Evolutionary conservation across 495 filamentous ascomycete species (phyloP).

Genomic region (Annulohypoxylon stygium): DNA sequence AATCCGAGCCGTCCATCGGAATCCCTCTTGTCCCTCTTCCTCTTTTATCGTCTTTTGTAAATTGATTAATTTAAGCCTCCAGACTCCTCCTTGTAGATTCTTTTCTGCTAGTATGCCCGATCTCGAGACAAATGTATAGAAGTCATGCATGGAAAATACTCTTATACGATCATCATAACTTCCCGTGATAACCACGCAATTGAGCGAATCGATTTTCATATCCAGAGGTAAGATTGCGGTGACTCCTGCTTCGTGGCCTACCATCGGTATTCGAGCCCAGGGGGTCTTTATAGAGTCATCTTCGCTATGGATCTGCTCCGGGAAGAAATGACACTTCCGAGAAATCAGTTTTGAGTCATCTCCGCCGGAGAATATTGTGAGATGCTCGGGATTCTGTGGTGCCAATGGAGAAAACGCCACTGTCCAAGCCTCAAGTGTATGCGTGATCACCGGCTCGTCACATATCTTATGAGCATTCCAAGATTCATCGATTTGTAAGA

Average conservation of each 20-base stretch:
- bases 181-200: constrained; percentile 79
- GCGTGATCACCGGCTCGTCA: constrained; percentile 53
- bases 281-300: constrained; percentile 52
- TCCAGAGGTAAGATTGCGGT: constrained; percentile 83
- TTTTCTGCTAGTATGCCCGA: constrained; percentile 71
- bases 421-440: constrained; percentile 76
- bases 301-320: constrained; percentile 8
- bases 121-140: constrained; percentile 42
- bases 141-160: constrained; percentile 61
- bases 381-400: constrained; percentile 12
- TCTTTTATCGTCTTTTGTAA: constrained; percentile 57
- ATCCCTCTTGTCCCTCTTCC: constrained; percentile 6
- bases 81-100: constrained; percentile 87
- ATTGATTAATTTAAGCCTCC: constrained; percentile 82
- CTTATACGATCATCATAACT: constrained; percentile 92
- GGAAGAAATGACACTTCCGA: constrained; percentile 44
- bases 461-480: constrained; percentile 47
- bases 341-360: constrained; percentile 71
- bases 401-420: constrained; percentile 63
- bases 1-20: constrained; percentile 63
- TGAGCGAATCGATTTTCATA: constrained; percentile 51
- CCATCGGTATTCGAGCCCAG: constrained; percentile 55
- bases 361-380: constrained; percentile 72
- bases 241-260: constrained; percentile 82
- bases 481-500: constrained; percentile 57